A percentile compares a stretch with the other conserved stretches of the same genome.
Conservation (phyloP, 1,284 basidiomycete species). For the Hymenochaete sp. region DNA sequence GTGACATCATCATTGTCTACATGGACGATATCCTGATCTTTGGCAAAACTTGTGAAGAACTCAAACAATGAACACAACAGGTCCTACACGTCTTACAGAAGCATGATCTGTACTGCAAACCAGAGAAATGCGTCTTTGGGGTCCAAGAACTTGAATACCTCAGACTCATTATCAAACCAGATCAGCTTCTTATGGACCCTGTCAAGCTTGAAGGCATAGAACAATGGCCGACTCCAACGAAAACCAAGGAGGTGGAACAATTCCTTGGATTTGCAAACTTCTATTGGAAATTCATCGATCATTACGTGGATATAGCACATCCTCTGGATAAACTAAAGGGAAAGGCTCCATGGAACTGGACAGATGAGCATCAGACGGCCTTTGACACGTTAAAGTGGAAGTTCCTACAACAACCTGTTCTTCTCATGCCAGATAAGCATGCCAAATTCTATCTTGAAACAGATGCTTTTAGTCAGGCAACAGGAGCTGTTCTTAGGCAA, state of each 20-base stretch:
- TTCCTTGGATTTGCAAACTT: conserved; percentile 23
- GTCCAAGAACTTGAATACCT: conserved; percentile 14
- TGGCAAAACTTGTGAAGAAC: conserved; percentile 3
- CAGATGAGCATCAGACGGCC: too few relatives aligned
- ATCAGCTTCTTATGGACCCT: conserved; percentile 19
- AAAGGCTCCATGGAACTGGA: not conserved
- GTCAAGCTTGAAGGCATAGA: conserved; percentile 20
- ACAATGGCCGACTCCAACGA: conserved; percentile 21
- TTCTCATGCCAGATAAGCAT: too few relatives aligned
- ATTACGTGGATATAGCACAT: conserved; percentile 11
- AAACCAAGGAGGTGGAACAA: conserved; percentile 18
- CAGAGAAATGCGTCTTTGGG: conserved; percentile 26
- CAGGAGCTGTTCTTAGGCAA: not conserved
- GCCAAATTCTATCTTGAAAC: not conserved
- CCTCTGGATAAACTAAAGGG: conserved; percentile 1
- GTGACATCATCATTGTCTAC: conserved; percentile 13
- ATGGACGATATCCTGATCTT: conserved; percentile 19
- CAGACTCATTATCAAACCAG: conserved; percentile 9
- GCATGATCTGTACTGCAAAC: conserved; percentile 21
- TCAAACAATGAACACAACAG: conserved; percentile 21
- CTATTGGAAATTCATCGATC: conserved; percentile 20
- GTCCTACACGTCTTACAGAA: conserved; percentile 23
- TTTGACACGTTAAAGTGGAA: too few relatives aligned
- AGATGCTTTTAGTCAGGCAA: not conserved
- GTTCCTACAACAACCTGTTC: too few relatives aligned